Evolutionary conservation across 768 basidiomycete species (phyloP).

Genomic region (Calocybe cyanea): DNA sequence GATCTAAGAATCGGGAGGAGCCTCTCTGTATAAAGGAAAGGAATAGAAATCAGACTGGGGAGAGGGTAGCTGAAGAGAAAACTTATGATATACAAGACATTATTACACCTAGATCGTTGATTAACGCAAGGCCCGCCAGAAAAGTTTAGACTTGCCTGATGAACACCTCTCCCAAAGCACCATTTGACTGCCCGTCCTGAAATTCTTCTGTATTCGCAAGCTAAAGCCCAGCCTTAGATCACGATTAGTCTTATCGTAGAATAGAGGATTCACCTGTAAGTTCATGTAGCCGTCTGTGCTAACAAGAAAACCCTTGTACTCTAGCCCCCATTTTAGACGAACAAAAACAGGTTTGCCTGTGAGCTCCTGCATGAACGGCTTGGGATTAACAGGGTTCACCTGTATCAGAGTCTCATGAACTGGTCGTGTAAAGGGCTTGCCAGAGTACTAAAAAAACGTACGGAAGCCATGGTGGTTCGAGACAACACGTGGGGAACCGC

Average conservation of each 20-base stretch:
- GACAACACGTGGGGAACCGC: conserved; percentile 38
- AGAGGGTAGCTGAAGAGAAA: conserved; percentile 12
- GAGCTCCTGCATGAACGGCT: conserved; percentile 97
- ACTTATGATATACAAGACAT: conserved; percentile 95
- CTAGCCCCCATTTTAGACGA: conserved; percentile 96
- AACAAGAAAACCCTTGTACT: conserved; percentile 98
- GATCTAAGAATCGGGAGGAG: conserved; percentile 44
- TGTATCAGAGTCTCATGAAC: conserved; percentile 27
- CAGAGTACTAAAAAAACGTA: conserved; percentile 30
- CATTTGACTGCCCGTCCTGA: conserved; percentile 93
- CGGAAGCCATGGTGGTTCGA: conserved; percentile 62
- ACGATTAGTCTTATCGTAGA: background rate
- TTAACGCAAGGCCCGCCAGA: conserved; percentile 11
- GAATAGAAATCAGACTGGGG: conserved; percentile 17
- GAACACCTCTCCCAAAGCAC: conserved; percentile 97
- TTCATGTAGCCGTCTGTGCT: conserved; percentile 99
- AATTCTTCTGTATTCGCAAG: conserved; percentile 99
- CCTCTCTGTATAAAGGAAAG: conserved; percentile 62
- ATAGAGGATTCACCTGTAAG: conserved; percentile 63
- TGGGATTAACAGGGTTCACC: conserved; percentile 95
- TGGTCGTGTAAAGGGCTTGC: background rate
- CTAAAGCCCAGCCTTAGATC: conserved; percentile 36
- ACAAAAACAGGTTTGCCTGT: conserved; percentile 97
- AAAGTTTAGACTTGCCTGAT: conserved; percentile 64
- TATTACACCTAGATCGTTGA: conserved; percentile 69